Conservation (phyloP, 2,329 filamentous ascomycete genomes). For the Diaporthe nobilis region DNA sequence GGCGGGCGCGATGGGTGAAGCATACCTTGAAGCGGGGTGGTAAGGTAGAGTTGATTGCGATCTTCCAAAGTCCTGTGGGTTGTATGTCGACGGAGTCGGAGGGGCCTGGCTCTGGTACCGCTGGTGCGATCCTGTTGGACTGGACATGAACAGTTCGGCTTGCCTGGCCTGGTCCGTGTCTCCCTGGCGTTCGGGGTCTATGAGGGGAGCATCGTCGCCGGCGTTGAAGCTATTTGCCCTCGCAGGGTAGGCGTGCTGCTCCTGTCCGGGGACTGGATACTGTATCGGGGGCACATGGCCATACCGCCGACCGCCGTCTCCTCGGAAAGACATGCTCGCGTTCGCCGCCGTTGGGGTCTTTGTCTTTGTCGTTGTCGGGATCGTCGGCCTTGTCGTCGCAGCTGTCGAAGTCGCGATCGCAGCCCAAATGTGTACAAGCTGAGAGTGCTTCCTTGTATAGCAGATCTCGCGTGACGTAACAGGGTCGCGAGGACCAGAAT, state of each 20-base stretch:
- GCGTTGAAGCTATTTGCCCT: constrained; percentile 81
- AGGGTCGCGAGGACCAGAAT: constrained; percentile 2
- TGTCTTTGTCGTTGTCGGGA: too few relatives aligned
- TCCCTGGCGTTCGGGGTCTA: constrained; percentile 53
- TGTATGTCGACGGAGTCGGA: constrained; percentile 71
- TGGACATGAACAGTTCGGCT: constrained; percentile 77
- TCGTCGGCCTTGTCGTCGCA: constrained; percentile 28
- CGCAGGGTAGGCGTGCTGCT: constrained; percentile 56
- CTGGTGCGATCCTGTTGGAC: constrained; percentile 63
- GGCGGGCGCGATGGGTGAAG: constrained; percentile 47
- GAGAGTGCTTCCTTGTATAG: constrained; percentile 1
- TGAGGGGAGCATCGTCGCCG: constrained; percentile 78
- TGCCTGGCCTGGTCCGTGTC: constrained; percentile 49
- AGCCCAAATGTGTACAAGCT: not conserved
- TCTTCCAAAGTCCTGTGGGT: constrained; percentile 76
- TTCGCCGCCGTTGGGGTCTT: not conserved
- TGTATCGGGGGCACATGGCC: constrained; percentile 77
- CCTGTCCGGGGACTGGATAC: constrained; percentile 67
- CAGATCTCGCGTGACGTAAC: constrained; percentile 31
- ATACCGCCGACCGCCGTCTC: constrained; percentile 74
- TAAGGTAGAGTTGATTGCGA: constrained; percentile 68
- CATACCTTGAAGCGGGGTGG: constrained; percentile 59
- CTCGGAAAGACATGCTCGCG: constrained; percentile 73
- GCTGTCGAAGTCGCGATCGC: constrained; percentile 12
- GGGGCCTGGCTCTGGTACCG: constrained; percentile 64